phyloP scores from a whole-genome alignment of 225 moss, liverwort and hornwort species.

The Sphagnum tenellum region DNA sequence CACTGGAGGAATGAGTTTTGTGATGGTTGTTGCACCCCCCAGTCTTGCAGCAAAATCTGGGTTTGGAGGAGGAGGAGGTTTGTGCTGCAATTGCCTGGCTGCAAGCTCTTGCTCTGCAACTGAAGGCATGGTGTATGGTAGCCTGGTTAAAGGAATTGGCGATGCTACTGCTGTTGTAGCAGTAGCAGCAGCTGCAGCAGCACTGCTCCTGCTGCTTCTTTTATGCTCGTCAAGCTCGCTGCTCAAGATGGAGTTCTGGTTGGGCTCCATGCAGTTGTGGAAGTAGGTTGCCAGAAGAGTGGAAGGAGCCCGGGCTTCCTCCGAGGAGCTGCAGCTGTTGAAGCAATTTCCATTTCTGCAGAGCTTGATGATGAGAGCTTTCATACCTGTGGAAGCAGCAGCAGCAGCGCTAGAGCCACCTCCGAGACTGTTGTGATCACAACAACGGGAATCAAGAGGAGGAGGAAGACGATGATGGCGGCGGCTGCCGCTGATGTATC shows the following conservation, averaged over 20 bases:
- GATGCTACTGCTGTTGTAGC: slow-evolving; percentile 10
- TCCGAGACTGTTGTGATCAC: too few relatives aligned
- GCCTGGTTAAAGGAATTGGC: slow-evolving; percentile 13
- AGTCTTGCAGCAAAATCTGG: slow-evolving; percentile 21
- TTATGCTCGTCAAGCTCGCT: slow-evolving; percentile 9
- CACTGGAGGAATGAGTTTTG: slow-evolving; percentile 10
- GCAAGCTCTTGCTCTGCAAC: slow-evolving; percentile 29
- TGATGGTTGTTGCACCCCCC: slow-evolving; percentile 9
- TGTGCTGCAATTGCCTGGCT: slow-evolving; percentile 5
- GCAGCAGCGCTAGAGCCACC: slow-evolving; percentile 1
- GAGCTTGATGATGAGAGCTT: slow-evolving; percentile 24
- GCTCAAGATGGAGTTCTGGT: slow-evolving; percentile 6
- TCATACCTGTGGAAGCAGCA: slow-evolving; percentile 9
- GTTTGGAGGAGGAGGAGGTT: slow-evolving; percentile 5
- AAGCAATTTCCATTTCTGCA: slow-evolving; percentile 29
- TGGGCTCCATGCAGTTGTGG: slow-evolving; percentile 20
- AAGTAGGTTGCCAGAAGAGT: slow-evolving; percentile 28
- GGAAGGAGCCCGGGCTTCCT: slow-evolving; percentile 42
- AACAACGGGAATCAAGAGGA: too few relatives aligned
- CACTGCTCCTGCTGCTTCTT: slow-evolving; percentile 7
- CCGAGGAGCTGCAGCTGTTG: slow-evolving; percentile 15
- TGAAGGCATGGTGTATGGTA: slow-evolving; percentile 26
- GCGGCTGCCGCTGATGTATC: not conserved
- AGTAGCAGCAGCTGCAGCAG: slow-evolving; percentile 6
- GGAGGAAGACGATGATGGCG: too few relatives aligned